Base-by-base conservation (phyloP, 2,329 filamentous ascomycete species). In the Aotearoamyces nothofagi region DNA sequence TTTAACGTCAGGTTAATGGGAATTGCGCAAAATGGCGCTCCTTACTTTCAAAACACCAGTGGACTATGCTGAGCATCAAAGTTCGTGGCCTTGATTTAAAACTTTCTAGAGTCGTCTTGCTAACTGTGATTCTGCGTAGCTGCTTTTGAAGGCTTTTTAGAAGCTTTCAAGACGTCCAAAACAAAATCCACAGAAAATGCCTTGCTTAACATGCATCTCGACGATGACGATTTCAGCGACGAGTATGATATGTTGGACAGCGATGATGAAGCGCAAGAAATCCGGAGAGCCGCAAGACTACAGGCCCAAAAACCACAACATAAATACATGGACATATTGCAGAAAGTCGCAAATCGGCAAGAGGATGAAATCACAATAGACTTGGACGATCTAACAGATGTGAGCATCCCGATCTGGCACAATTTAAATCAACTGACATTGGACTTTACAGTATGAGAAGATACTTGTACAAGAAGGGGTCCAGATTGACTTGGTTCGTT, bases 181-280 rank as follows among this genome's bases (percentile, higher is more conserved):
- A 69, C 78, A 36, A 72, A 87, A 39, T 75, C 77, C 34, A 73
- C 92, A 41, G 74, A 81, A 22, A 77, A 86, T 50, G 84, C 84
- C 24, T 67, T 98, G 26, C 74, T 82, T 42, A 74, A 78, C 41
- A 72, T 98, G 45, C 79, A 79, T 47, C 79, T 98, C 39, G 78
- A 84, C 51, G 86, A 83, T 47, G 78, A 92, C 55, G 79, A 78
- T 42, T 66, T 81, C 23, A 84, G 78, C 54, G 86, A 93, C 46
- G 83, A 93, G 45, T 82, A 93, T 52, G 84, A 94, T 46, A 83
- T 92, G 73, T 82, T 92, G 50, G 78, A 86, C 43, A 69, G 73
- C 36, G 76, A 81, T 37, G 69, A 71, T 30, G 38, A 42, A 37
- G 61, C 61, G 11, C 58, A 60, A 22, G 58, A 61, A 35, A 44